Base-by-base conservation (phyloP, 2,329 filamentous ascomycete genomes). In the Clonostachys rhizophaga region DNA sequence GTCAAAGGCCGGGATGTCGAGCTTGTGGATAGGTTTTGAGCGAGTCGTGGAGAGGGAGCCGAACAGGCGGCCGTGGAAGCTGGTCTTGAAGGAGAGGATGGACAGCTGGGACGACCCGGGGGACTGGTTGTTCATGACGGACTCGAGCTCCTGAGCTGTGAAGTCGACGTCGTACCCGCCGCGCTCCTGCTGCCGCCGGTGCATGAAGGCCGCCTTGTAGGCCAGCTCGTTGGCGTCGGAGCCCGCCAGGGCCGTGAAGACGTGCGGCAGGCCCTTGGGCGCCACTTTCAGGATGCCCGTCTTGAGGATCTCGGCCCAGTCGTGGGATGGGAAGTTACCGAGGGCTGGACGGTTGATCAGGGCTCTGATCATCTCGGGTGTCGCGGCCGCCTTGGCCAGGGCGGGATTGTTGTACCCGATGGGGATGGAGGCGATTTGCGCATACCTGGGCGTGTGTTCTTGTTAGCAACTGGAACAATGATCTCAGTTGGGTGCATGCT, bases 141-240 rank as follows among this genome's bases (percentile, higher is more conserved):
- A 83, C 48, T 65, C 57, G 46, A 87, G 75, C 61, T 92, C 88
- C 59, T 87, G 80, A 30, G 78, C 70, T 6, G 83, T 82, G 72
- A 90, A 91, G 33, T 87, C 85, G 40, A 79, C 84, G 43, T 82
- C 68, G 24, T 30, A 30, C 48, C 81, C 72, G 37, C 86, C 86
- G 57, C 88, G 86, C 72, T 89, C 74, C 50, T 81, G 76, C 60
- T 86, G 86, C 44, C 84, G 78, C 65, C 83, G 83, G 72, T 83
- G 89, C 84, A 92, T 92, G 70, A 91, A 91, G 24, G 88, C 87
- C 13, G 88, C 88, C 71, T 92, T 92, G 78, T 87, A 92, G 47
- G 88, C 88, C 43, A 87, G 84, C 69, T 92, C 88, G 67, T 91
- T 91, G 65, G 88, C 88, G 62, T 92, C 88, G 34, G 86, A 90